A percentile compares a stretch with the other conserved stretches of the same genome.
Conservation (phyloP, 768 basidiomycete genomes). For the Pleurotus salmoneostramineus region DNA sequence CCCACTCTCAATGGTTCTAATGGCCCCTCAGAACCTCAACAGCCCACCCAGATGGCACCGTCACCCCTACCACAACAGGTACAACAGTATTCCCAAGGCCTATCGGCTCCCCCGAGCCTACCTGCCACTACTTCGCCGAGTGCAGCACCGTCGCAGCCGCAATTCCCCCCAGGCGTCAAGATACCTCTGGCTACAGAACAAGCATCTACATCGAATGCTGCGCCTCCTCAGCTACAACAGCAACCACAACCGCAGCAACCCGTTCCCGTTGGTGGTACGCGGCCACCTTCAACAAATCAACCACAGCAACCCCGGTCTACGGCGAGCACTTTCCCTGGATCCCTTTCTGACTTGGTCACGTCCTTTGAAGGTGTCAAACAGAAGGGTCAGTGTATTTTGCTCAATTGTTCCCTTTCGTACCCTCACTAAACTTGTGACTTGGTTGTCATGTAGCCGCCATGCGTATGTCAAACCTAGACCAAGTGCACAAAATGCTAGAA, state of each 20-base stretch:
- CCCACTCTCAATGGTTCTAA: conserved; percentile 29
- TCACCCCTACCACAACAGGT: conserved; percentile 49
- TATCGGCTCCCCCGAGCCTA: conserved; percentile 7
- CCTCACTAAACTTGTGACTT: background rate
- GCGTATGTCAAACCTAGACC: conserved; percentile 83
- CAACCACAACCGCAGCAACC: conserved; percentile 26
- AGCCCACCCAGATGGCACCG: conserved; percentile 24
- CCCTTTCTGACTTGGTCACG: conserved; percentile 86
- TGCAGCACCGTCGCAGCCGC: conserved; percentile 23
- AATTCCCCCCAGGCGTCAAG: conserved; percentile 71
- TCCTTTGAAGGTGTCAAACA: conserved; percentile 97
- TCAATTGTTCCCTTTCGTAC: background rate
- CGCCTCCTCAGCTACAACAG: conserved; percentile 14
- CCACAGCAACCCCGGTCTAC: conserved; percentile 37
- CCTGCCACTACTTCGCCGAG: conserved; percentile 15
- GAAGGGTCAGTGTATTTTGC: conserved; percentile 56
- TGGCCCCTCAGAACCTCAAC: conserved; percentile 22
- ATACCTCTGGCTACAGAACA: conserved; percentile 25
- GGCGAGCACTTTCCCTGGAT: conserved; percentile 64
- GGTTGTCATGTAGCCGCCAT: conserved; percentile 48
- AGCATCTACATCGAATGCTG: conserved; percentile 10
- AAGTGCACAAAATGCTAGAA: conserved; percentile 91
- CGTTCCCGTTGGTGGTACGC: conserved; percentile 33
- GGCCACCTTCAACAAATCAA: conserved; percentile 46
- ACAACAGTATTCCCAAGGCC: conserved; percentile 23